Evolutionary conservation across 2,329 filamentous ascomycete genomes (phyloP).

Genomic region (Phyllosticta citriasiana): DNA sequence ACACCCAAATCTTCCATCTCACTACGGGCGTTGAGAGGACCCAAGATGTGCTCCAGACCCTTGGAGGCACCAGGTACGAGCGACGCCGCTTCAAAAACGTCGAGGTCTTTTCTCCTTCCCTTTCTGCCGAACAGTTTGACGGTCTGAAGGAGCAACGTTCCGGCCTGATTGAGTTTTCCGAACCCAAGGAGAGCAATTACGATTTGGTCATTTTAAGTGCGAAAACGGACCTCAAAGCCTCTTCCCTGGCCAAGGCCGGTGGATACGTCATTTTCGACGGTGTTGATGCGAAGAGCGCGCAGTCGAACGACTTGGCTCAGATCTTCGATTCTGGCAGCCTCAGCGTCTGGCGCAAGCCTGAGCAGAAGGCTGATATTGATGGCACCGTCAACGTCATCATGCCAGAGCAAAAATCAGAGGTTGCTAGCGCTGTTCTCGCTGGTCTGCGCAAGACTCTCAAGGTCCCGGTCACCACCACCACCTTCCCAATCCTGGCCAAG

Average conservation of each 20-base stretch:
- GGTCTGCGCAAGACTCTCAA: background rate
- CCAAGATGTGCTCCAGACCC: background rate
- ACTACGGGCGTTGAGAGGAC: background rate
- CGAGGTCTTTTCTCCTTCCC: background rate
- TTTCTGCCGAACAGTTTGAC: constrained; percentile 2
- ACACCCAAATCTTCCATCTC: background rate
- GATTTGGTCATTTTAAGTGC: constrained; percentile 11
- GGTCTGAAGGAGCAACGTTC: constrained; percentile 2
- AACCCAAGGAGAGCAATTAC: constrained; percentile 10
- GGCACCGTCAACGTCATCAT: background rate
- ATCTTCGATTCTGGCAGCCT: constrained; percentile 11
- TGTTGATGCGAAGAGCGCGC: constrained; percentile 2
- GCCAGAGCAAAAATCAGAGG: background rate
- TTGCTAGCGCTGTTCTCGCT: background rate
- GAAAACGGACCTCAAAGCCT: background rate
- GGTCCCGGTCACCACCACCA: background rate
- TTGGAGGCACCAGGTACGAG: background rate
- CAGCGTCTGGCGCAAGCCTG: constrained; percentile 1
- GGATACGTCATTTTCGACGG: constrained; percentile 31
- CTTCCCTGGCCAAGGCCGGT: constrained; percentile 24
- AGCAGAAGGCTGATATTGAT: background rate
- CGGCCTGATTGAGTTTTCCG: background rate
- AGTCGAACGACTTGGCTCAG: constrained; percentile 9
- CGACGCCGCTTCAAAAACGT: background rate
- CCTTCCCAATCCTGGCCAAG: background rate